Evolutionary conservation across 768 basidiomycete genomes (phyloP), one percentile per base, ranked within the genome.

Genomic region (Auricularia auricula-judae): DNA sequence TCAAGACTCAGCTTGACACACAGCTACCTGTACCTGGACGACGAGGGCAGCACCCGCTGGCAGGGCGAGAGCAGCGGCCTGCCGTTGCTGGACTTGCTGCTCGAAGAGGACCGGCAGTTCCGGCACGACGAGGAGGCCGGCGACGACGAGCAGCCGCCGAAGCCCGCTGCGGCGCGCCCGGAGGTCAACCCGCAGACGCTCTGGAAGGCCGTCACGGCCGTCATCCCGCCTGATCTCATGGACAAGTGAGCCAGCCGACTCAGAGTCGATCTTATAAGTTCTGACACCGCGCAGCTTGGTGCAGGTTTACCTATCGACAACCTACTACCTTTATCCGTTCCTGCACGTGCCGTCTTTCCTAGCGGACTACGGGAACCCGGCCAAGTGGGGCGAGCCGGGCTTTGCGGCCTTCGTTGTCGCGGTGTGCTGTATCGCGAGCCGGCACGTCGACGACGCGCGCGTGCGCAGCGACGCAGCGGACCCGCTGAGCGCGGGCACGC

Each of bases 341-440:
- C 80, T 97, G 36, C 94, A 97, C 67, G 87, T 96, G 66, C 93
- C 93, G 21, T 86, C 88, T 3, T 96, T 95, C 75, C 79, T 94
- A 54, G 67, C 91, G 88, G 93, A 97, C 74, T 97, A 97, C 72
- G 91, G 91, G 51, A 91, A 93, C 68, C 94, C 94, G 62, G 84
- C 85, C 75, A 94, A 94, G 79, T 96, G 94, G 93, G 91, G 88
- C 61, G 93, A 95, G 75, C 91, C 94, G 7, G 94, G 94, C 8
- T 97, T 97, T 71, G 92, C 90, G 47, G 87, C 93, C 10, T 94
- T 95, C 72, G 91, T 96, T 66, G 91, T 96, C n/a, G 84, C 93
- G 1, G 81, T 95, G 39, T 96, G 93, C 72, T 95, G 93, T 68
- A 81, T 97, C 4, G 88, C 93, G 0, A 95, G 93, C 3, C 82